phyloP scores from a whole-genome alignment of 2,329 filamentous ascomycete species.

The Ceratocystis variospora region DNA sequence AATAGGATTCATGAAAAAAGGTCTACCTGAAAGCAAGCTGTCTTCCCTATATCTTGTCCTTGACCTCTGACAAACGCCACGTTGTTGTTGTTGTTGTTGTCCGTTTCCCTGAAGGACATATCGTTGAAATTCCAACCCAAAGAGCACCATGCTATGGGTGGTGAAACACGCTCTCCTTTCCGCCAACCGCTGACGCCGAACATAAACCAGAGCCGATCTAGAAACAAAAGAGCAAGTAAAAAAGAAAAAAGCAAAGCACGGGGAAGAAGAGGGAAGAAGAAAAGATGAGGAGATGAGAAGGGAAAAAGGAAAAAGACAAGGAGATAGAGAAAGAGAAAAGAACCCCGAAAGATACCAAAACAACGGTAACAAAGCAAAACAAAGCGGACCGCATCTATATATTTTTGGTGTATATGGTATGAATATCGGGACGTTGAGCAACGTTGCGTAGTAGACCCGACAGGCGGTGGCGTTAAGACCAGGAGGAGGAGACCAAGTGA shows the following conservation, averaged over 20 bases:
- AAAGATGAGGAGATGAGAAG: too few species aligned
- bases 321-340: background rate
- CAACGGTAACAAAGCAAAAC: background rate
- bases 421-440: too few species aligned
- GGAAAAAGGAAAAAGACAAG: background rate
- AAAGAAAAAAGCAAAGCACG: background rate
- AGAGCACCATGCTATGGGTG: background rate
- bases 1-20: background rate
- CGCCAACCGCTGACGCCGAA: conserved; percentile 1
- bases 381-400: background rate
- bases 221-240: background rate
- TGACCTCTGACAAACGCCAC: background rate
- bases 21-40: background rate
- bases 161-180: background rate
- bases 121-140: background rate
- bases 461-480: background rate
- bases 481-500: background rate
- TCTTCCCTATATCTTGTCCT: background rate
- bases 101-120: background rate
- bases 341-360: too few species aligned
- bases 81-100: background rate
- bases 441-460: too few species aligned
- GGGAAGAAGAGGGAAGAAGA: background rate
- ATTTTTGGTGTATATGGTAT: background rate
- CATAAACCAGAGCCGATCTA: background rate